Base-by-base conservation (phyloP, 2,329 filamentous ascomycete genomes). In the Shiraia bambusicola region DNA sequence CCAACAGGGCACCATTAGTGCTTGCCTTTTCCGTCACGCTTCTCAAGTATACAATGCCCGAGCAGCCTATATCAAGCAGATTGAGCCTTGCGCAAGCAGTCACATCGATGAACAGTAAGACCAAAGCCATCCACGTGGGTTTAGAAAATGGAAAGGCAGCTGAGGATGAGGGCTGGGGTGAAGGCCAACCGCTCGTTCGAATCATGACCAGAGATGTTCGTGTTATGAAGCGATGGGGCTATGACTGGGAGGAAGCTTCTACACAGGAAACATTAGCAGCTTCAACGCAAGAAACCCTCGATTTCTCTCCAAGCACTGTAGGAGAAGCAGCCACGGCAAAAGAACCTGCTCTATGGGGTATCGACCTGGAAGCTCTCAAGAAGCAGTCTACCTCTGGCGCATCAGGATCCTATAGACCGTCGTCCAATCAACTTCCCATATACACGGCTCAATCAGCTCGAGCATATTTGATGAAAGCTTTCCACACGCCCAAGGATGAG, bases 11-110 rank as follows among this genome's bases (percentile, higher is more conserved):
- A 2, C 89, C 90, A 1, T 71, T 95, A 1, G 82, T 95, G 2
- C 76, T 95, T 4, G 88, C 88, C 0, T 94, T 94, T 66, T 83
- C 86, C 1, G 79, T 89, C 11, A 80, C 82, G 45, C 63, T 92
- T 34, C 65, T 94, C 33, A 84, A 86, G 32, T 83, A 86, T 61
- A 94, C 88, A 0, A 92, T 91, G 84, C 87, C 89, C 0, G 84
- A 87, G 52, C 90, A 95, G 63, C 89, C 89, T 3, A 75, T 84
- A 3, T 93, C 87, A n/a, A 92, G 88, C 62, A 77, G 88, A 33
- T 72, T 95, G 14, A 94, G 88, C 61, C 72, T 95, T 14, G 87
- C 84, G 0, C 89, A 95, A 66, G 88, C 87, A 0, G 83, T 93
- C 1, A 87, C 94, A 12, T 91, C 87, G 61, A 82, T 83, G 19